These are phyloP conservation scores for Starmera pachycereana DNA, from an alignment of 805 yeast species.

Conservation along the genomic window DNA sequence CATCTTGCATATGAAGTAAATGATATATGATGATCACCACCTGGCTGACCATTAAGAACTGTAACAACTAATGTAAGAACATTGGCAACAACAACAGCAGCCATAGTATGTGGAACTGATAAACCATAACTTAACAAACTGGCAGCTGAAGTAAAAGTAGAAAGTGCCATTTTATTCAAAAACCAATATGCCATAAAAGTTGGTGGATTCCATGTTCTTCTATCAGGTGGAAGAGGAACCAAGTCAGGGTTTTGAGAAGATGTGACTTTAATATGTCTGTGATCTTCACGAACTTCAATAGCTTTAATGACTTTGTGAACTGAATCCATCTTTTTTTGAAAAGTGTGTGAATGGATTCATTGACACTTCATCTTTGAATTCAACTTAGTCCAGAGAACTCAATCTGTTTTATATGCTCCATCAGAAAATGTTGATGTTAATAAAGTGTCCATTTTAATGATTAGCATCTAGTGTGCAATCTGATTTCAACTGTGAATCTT, in stretches of 20 bases:
- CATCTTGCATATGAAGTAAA: slow-evolving; percentile 16
- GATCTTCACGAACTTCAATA: neutral
- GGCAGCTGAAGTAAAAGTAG: slow-evolving; percentile 7
- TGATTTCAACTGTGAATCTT: too few species aligned
- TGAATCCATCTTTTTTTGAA: too few species aligned
- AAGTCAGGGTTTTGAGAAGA: slow-evolving; percentile 13
- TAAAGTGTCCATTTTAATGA: too few species aligned
- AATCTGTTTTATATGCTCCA: too few species aligned
- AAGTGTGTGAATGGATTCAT: too few species aligned
- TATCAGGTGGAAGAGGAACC: slow-evolving; percentile 23
- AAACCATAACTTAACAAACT: slow-evolving; percentile 17
- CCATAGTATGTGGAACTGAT: slow-evolving; percentile 17
- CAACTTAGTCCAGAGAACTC: too few species aligned
- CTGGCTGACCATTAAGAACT: slow-evolving; percentile 9
- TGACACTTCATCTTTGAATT: too few species aligned
- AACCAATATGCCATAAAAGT: slow-evolving; percentile 22
- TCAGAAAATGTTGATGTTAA: too few species aligned
- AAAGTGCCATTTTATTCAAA: neutral
- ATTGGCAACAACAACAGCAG: slow-evolving; percentile 18
- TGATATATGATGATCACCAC: slow-evolving; percentile 16
- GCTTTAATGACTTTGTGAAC: neutral
- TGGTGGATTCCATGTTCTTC: slow-evolving; percentile 23
- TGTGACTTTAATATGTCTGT: neutral
- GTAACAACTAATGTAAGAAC: slow-evolving; percentile 13
- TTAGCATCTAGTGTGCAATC: too few species aligned